Evolutionary conservation across 2,329 filamentous ascomycete species (phyloP), one percentile per base, ranked within the genome.

Genomic region (Trichophyton rubrum): DNA sequence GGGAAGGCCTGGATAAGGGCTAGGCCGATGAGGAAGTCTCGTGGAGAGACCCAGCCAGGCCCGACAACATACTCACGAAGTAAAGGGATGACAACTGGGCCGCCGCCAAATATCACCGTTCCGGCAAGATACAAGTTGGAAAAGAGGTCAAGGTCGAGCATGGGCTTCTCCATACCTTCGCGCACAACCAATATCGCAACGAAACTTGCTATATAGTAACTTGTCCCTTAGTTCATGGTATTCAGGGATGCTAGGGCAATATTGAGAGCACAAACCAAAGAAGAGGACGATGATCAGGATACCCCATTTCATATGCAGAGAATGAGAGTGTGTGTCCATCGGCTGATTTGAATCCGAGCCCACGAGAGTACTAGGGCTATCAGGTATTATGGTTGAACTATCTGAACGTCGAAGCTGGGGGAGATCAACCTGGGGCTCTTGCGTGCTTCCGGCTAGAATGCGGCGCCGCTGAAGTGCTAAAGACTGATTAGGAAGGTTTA

Each of bases 121-220:
- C 86, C 87, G 0, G 86, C 87, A 0, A 89, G 82, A 66, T 86
- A 89, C 73, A 90, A 81, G 69, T 88, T 89, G 3, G 85, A 78
- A 66, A 90, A 89, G 24, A 90, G 78, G 56, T 80, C 76, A 65
- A 83, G 83, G 0, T 79, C 71, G 0, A 83, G 71, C 0, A 82
- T 76, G 0, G 72, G 72, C 8, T 68, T 47, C 0, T 71, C 61
- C 9, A 79, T 56, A 1, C 73, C 56, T 73, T 71, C 63, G 67
- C 77, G 71, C 0, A 80, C 65, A 15, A 81, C 75, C 68, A 88
- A 80, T 22, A 87, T 68, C 1, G 74, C 66, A 56, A 82, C 73
- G 64, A 89, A 88, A 1, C 78, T 78, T 3, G 71, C 73, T 78
- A 61, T 58, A 22, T 49, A 58, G 33, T 43, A 8, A 24, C 30